phyloP scores from a whole-genome alignment of 192 early-diverging fungal species.

The Cetraspora pellucida region DNA sequence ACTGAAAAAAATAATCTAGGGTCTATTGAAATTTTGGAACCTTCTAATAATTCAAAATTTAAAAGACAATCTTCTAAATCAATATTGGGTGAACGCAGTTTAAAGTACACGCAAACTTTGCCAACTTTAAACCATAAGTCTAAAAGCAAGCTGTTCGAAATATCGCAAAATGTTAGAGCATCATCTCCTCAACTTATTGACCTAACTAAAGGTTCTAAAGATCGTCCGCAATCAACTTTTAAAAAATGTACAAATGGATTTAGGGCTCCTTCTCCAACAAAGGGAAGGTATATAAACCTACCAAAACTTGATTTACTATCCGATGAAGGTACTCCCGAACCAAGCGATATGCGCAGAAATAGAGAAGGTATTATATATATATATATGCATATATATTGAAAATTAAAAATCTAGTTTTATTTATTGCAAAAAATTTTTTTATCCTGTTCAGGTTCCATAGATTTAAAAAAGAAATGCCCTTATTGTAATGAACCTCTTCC shows the following conservation, averaged over 20 bases:
- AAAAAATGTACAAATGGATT: neutral
- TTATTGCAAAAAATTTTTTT: neutral
- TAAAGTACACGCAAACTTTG: too few species aligned
- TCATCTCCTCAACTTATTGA: too few species aligned
- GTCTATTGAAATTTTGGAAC: too few species aligned
- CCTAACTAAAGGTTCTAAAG: too few species aligned
- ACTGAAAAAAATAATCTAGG: too few species aligned
- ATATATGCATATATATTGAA: too few species aligned
- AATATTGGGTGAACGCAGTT: too few species aligned
- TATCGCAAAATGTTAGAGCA: too few species aligned
- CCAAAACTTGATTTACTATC: constrained; percentile 3
- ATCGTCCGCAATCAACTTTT: neutral
- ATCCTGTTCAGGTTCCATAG: neutral
- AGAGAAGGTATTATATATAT: neutral
- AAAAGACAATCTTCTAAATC: too few species aligned
- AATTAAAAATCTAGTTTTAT: neutral
- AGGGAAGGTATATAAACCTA: neutral
- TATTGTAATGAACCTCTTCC: constrained; percentile 9
- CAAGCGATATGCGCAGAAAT: neutral
- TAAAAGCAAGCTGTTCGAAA: too few species aligned
- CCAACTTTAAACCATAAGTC: too few species aligned
- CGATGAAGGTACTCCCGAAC: neutral
- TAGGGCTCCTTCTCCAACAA: neutral
- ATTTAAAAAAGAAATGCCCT: constrained; percentile 4
- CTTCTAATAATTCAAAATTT: too few species aligned